Evolutionary conservation across 441 rosid species (phyloP).

Genomic region (Corymbia calophylla): DNA sequence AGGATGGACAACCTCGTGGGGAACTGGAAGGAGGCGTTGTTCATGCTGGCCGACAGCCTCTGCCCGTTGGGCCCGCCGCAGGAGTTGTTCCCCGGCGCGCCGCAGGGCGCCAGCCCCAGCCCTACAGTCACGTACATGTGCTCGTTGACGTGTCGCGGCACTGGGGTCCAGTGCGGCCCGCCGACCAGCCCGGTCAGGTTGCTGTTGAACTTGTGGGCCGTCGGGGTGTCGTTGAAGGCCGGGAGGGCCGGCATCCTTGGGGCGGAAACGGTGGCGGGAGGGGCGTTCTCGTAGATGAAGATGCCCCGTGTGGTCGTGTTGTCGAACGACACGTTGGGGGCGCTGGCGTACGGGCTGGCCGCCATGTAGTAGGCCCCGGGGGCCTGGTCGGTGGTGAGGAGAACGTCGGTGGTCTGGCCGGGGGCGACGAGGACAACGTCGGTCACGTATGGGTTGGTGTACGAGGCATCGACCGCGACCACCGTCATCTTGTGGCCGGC

Average conservation of each 20-base stretch:
- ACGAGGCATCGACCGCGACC: slow-evolving; percentile 66
- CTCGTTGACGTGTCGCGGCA: slow-evolving; percentile 52
- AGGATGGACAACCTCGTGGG: slow-evolving; percentile 49
- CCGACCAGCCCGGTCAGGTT: slow-evolving; percentile 31
- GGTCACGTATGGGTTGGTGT: slow-evolving; percentile 56
- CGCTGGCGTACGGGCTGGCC: slow-evolving; percentile 53
- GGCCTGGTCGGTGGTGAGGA: slow-evolving; percentile 53
- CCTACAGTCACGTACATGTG: slow-evolving; percentile 67
- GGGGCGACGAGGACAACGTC: slow-evolving; percentile 67
- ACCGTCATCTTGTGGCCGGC: slow-evolving; percentile 77
- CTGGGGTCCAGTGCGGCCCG: slow-evolving; percentile 59
- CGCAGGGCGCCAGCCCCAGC: slow-evolving; percentile 36
- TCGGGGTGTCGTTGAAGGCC: slow-evolving; percentile 50
- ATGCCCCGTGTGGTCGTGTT: slow-evolving; percentile 70
- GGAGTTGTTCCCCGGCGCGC: slow-evolving; percentile 20
- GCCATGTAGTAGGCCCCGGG: slow-evolving; percentile 78
- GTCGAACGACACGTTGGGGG: slow-evolving; percentile 13
- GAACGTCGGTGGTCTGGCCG: slow-evolving; percentile 76
- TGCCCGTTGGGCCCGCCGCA: slow-evolving; percentile 31
- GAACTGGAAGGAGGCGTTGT: slow-evolving; percentile 47
- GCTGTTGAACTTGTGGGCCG: slow-evolving; percentile 52
- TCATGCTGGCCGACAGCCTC: slow-evolving; percentile 65
- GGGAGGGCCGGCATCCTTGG: slow-evolving; percentile 71
- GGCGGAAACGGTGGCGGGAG: neutral
- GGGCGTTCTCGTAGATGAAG: slow-evolving; percentile 31